Percentiles rank a stretch among this genome's conserved stretches.
Conservation (phyloP, 495 filamentous ascomycete species). For the Xylaria telfairii region DNA sequence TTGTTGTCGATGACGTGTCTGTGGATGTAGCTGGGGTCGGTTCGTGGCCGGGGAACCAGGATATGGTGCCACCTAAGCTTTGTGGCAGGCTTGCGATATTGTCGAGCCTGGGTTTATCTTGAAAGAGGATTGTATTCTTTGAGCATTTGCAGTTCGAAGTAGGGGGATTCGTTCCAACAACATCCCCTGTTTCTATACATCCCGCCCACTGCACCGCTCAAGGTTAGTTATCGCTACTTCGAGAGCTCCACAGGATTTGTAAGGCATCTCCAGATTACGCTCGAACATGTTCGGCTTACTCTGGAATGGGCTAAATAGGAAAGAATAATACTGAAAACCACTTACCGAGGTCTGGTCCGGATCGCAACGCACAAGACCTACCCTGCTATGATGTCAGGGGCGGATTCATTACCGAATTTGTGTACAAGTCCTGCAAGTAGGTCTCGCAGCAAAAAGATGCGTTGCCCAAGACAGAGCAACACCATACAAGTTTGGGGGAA, state of each 20-base stretch:
- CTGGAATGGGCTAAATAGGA: background rate
- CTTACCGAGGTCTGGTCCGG: conserved; percentile 25
- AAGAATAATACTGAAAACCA: background rate
- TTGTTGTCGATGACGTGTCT: background rate
- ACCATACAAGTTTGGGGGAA: background rate
- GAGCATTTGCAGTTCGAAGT: conserved; percentile 35
- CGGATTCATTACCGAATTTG: background rate
- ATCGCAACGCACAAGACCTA: conserved; percentile 38
- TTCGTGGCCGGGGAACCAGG: conserved; percentile 32
- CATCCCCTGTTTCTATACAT: conserved; percentile 26
- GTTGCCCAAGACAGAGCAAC: background rate
- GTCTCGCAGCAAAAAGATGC: no score
- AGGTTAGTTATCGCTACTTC: background rate
- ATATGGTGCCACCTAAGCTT: conserved; percentile 34
- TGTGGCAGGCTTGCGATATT: conserved; percentile 36
- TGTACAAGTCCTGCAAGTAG: background rate
- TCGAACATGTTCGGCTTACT: no score
- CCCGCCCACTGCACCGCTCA: conserved; percentile 22
- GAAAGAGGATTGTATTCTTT: conserved; percentile 31
- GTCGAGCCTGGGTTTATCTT: conserved; percentile 28
- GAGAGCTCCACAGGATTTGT: no score
- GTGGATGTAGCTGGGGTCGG: conserved; percentile 25
- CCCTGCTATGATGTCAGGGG: conserved; percentile 19
- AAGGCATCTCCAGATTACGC: no score
- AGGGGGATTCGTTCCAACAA: conserved; percentile 24